Evolutionary conservation across 1,284 basidiomycete genomes (phyloP).

Genomic region (Ustilago bromivora): DNA sequence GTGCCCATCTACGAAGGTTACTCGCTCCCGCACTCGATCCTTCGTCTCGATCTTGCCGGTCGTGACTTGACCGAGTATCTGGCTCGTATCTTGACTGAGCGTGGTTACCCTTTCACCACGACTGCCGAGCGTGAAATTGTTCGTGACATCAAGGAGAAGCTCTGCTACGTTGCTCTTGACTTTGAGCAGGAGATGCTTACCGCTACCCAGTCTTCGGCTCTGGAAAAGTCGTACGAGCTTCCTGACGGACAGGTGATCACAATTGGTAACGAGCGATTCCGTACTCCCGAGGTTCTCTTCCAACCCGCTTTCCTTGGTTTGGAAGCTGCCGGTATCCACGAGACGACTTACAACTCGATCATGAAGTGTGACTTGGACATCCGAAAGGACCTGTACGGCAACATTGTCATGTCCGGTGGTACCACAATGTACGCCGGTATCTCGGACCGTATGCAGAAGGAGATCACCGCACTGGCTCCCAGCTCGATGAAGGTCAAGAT

Average conservation of each 20-base stretch:
- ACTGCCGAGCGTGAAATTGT: constrained; percentile 95
- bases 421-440: constrained; percentile 99
- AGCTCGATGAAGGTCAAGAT: constrained; percentile 82
- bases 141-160: constrained; percentile 97
- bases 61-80: constrained; percentile 92
- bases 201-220: constrained; percentile 87
- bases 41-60: constrained; percentile 93
- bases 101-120: constrained; percentile 92
- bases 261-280: constrained; percentile 96
- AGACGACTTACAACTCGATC: constrained; percentile 91
- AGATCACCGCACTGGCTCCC: constrained; percentile 88
- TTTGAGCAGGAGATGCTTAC: constrained; percentile 96
- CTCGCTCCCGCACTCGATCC: constrained; percentile 92
- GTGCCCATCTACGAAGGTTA: constrained; percentile 97
- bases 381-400: constrained; percentile 86
- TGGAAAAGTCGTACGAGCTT: constrained; percentile 96
- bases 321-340: constrained; percentile 93
- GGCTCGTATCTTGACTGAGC: constrained; percentile 92
- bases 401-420: constrained; percentile 94
- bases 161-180: constrained; percentile 96
- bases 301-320: constrained; percentile 93
- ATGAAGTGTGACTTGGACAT: constrained; percentile 78
- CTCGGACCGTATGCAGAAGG: constrained; percentile 97
- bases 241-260: constrained; percentile 97
- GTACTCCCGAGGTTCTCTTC: constrained; percentile 96